A percentile compares a stretch with the other conserved stretches of the same genome.
Evolutionary conservation across 1,139 yeast species (phyloP).

Genomic region (Entelexis paramagnoliae): DNA sequence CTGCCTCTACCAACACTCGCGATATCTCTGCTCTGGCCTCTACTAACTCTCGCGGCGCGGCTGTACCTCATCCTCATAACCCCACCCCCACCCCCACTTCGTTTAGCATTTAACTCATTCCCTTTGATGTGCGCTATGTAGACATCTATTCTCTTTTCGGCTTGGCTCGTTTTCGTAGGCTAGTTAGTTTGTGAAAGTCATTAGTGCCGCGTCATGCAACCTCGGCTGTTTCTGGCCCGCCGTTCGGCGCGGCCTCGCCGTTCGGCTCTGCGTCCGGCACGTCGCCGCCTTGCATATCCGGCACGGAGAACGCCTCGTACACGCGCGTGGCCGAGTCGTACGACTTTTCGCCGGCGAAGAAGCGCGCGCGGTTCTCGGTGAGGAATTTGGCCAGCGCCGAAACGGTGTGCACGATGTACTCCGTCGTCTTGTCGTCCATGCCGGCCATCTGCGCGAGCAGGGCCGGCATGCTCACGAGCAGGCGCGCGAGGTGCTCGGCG

Average conservation of each 20-base stretch:
- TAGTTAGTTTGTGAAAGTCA: too few relatives aligned
- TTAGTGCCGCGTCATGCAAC: background rate
- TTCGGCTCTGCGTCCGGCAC: background rate
- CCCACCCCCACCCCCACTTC: too few relatives aligned
- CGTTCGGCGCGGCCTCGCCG: background rate
- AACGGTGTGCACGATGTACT: slow-evolving; percentile 44
- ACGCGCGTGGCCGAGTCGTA: slow-evolving; percentile 39
- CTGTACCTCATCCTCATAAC: too few relatives aligned
- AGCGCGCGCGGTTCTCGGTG: slow-evolving; percentile 37
- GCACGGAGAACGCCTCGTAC: slow-evolving; percentile 16
- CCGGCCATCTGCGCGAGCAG: slow-evolving; percentile 55
- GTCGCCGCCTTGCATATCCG: slow-evolving; percentile 13
- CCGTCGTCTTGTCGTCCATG: slow-evolving; percentile 71
- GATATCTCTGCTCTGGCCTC: too few relatives aligned
- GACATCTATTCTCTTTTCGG: too few relatives aligned
- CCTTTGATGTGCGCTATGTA: too few relatives aligned
- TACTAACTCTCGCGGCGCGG: too few relatives aligned
- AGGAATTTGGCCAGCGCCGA: slow-evolving; percentile 45
- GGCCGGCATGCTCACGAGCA: slow-evolving; percentile 71
- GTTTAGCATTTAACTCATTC: too few relatives aligned
- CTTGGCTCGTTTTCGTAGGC: too few relatives aligned
- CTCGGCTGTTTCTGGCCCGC: background rate
- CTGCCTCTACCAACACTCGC: too few relatives aligned
- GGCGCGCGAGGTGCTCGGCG: slow-evolving; percentile 59
- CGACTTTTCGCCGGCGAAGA: slow-evolving; percentile 30